Base-by-base conservation (phyloP, 805 yeast species). In the Ogataea zsoltii region DNA sequence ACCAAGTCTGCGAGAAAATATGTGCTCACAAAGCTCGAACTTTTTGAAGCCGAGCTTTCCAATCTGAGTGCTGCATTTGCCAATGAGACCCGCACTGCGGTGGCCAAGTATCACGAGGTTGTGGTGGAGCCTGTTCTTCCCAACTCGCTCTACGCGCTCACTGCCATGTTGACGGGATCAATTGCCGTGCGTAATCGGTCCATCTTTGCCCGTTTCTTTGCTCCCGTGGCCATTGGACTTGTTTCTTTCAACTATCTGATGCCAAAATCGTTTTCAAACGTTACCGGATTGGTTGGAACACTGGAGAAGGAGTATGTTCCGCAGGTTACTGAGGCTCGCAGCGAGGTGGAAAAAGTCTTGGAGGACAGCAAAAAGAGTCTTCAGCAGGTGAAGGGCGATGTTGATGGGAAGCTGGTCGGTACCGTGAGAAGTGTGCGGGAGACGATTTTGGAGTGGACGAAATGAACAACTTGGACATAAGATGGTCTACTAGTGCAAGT, bases 71-170 rank as follows among this genome's bases (percentile, higher is more conserved):
- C 80, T 7, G 79, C 82, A 1, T 49, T 68, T n/a, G 45, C 51
- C 18, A 76, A 79, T 49, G 83, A 80, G 54, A 47, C 63, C 32
- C 46, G 56, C 18, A 55, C 56, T 16, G 45, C 76, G 3, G 54
- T 60, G 28, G 44, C 47, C n/a, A 62, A 61, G 38, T 63, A 72
- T 40, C 50, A 67, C 18, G 50, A 66, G 6, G 42, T 71, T 25
- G 68, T 79, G 15, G 69, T 63, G 42, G 85, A 80, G 51, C 80
- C 82, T 6, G 65, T 79, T 3, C 69, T 83, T 45, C 88, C 88
- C 15, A 69, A 70, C 34, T 59, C 75, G 33, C 72, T 81, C 40
- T 76, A 77, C 55, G 76, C 81, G 5, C 63, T 82, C 32, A 80
- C 86, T 0, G 69, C 75, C 5, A 64, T 82, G 3, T 72, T 83